Conservation (phyloP, 2,329 filamentous ascomycete species). For the Magnaporthiopsis rhizophila region DNA sequence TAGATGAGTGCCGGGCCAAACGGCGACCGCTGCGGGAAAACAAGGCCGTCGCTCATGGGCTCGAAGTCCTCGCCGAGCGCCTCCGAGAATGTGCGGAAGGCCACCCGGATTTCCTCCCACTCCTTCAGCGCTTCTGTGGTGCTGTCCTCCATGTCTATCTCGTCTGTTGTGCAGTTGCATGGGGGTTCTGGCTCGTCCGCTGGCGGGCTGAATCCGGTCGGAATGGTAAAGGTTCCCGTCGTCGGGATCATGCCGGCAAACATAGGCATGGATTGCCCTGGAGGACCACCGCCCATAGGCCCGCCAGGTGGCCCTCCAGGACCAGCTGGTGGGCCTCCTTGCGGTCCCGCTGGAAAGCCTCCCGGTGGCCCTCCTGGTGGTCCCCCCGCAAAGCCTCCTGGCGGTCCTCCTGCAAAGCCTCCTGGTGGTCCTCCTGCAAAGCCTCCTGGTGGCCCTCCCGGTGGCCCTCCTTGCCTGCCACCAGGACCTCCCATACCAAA, state of each 20-base stretch:
- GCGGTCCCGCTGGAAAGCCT: constrained; percentile 7
- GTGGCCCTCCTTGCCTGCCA: constrained; percentile 6
- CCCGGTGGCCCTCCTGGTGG: constrained; percentile 4
- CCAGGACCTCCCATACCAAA: constrained; percentile 43
- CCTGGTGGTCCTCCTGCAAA: constrained; percentile 3
- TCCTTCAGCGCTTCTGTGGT: constrained; percentile 66
- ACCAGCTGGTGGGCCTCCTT: constrained; percentile 9
- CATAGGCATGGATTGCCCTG: constrained; percentile 31
- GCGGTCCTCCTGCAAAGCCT: constrained; percentile 4
- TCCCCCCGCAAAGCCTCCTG: constrained; percentile 9
- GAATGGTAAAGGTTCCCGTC: constrained; percentile 39
- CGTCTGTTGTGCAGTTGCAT: constrained; percentile 35
- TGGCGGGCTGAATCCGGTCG: constrained; percentile 47
- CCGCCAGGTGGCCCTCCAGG: too few relatives aligned
- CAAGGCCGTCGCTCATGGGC: constrained; percentile 62
- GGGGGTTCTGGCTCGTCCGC: constrained; percentile 32
- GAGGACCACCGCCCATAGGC: constrained; percentile 12
- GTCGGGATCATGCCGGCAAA: constrained; percentile 51
- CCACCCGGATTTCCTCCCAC: constrained; percentile 66
- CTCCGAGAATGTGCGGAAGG: constrained; percentile 59
- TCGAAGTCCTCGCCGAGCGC: constrained; percentile 69
- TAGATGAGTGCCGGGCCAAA: constrained; percentile 80
- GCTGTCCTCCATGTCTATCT: constrained; percentile 52
- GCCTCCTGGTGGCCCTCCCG: constrained; percentile 9
- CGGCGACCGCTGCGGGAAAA: constrained; percentile 55